phyloP scores from a whole-genome alignment of 129 eudicot species.

The Arctium lappa region DNA sequence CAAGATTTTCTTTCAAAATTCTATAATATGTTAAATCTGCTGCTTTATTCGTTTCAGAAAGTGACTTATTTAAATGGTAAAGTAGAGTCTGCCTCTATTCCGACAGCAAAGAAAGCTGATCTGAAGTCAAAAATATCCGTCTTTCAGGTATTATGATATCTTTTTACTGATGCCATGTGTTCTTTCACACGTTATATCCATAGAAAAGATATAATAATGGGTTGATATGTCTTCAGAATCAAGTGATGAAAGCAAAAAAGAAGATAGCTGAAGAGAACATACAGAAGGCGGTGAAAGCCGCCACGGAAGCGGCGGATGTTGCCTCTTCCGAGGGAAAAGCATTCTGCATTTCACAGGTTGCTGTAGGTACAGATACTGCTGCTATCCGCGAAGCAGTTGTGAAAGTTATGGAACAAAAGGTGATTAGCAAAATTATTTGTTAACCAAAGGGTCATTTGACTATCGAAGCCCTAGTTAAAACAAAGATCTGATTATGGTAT shows the following conservation, averaged over 20 bases:
- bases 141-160: conserved; percentile 55
- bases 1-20: not conserved
- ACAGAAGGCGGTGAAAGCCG: conserved; percentile 62
- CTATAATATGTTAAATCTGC: not conserved
- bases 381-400: conserved; percentile 92
- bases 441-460: not conserved
- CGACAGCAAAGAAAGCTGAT: conserved; percentile 78
- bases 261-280: conserved; percentile 69
- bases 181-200: not conserved
- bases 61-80: conserved; percentile 70
- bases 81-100: conserved; percentile 72
- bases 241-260: conserved; percentile 71
- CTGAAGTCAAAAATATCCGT: conserved; percentile 58
- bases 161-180: not conserved
- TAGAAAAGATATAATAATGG: not conserved
- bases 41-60: conserved; percentile 40
- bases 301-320: conserved; percentile 62
- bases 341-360: conserved; percentile 64
- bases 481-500: no score
- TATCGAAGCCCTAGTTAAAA: no score
- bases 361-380: conserved; percentile 74
- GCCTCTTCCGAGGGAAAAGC: conserved; percentile 72
- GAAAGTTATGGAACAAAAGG: conserved; percentile 87
- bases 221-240: conserved; percentile 39
- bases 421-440: conserved; percentile 2